phyloP scores from a whole-genome alignment of 306 rosid genomes.

The Lathyrus sativus region DNA sequence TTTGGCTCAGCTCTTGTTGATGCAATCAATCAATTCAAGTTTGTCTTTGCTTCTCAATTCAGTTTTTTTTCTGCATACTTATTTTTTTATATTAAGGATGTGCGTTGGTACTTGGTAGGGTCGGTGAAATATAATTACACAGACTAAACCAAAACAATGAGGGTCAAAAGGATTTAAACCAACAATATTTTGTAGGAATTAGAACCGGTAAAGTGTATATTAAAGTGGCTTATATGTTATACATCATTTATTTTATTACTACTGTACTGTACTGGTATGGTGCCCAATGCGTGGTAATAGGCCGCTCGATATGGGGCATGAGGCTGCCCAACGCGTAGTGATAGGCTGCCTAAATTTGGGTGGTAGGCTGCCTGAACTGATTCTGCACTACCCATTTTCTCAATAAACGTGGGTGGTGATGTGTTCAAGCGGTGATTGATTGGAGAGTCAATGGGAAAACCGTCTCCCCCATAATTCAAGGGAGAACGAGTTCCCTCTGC shows the following conservation, averaged over 20 bases:
- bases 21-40: conserved; percentile 84
- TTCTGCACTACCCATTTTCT: no score
- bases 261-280: not conserved
- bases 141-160: not conserved
- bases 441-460: no score
- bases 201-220: not conserved
- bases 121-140: conserved; percentile 1
- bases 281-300: no score
- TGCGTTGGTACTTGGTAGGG: conserved; percentile 21
- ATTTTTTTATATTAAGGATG: not conserved
- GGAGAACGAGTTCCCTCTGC: no score
- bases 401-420: no score
- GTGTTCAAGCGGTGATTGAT: no score
- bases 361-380: no score
- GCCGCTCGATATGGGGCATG: no score
- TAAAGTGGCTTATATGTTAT: not conserved
- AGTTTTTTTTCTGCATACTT: not conserved
- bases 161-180: not conserved
- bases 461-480: no score
- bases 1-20: conserved; percentile 73
- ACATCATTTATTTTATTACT: conserved; percentile 2
- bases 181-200: not conserved
- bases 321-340: no score
- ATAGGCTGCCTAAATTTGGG: no score
- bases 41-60: conserved; percentile 40